phyloP scores from a whole-genome alignment of 2,329 filamentous ascomycete genomes.

The Xylariaceae sp. region DNA sequence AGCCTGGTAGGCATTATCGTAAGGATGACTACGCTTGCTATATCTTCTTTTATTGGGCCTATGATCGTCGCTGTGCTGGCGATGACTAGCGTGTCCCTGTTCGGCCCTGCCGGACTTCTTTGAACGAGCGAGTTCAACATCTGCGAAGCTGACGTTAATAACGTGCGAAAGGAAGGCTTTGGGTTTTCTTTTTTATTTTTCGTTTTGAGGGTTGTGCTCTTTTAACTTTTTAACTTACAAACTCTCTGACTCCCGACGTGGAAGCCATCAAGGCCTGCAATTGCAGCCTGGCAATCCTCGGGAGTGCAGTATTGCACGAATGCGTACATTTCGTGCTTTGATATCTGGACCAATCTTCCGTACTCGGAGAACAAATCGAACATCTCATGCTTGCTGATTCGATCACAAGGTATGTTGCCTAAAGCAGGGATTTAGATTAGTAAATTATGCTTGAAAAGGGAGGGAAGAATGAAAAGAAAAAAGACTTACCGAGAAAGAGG shows the following conservation, averaged over 20 bases:
- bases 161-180: background rate
- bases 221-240: too few species aligned
- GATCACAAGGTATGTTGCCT: conserved; percentile 90
- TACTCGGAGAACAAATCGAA: conserved; percentile 85
- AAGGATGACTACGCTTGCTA: too few species aligned
- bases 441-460: conserved; percentile 3
- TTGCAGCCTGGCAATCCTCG: conserved; percentile 66
- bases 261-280: conserved; percentile 33
- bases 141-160: background rate
- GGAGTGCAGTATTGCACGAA: conserved; percentile 89
- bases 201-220: too few species aligned
- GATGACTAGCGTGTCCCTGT: too few species aligned
- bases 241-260: too few species aligned
- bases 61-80: too few species aligned
- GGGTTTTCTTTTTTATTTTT: too few species aligned
- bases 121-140: too few species aligned
- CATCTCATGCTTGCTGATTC: conserved; percentile 87
- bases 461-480: background rate
- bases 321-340: conserved; percentile 92
- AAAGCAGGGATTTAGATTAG: conserved; percentile 24
- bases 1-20: too few species aligned
- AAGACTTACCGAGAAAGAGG: conserved; percentile 66
- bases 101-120: too few species aligned
- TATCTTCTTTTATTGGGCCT: too few species aligned
- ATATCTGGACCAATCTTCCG: conserved; percentile 86